Conservation (phyloP, 2,329 filamentous ascomycete species). For the Alternaria longipes region DNA sequence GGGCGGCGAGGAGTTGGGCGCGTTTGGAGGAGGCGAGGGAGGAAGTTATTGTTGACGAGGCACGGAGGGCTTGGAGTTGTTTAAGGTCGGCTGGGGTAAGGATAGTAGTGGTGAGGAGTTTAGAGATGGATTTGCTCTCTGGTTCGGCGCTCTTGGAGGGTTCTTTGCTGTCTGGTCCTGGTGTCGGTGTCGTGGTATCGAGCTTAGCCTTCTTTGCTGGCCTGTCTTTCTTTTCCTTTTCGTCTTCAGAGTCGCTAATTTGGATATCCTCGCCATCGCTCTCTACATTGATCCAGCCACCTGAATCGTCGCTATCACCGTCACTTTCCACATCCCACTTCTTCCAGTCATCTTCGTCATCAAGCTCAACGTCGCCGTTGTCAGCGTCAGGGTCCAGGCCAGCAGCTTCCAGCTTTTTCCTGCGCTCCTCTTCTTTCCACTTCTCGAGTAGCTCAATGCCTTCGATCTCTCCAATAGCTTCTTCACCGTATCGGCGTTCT, state of each 20-base stretch:
- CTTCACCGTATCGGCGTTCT: conserved; percentile 83
- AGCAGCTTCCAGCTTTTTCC: conserved; percentile 74
- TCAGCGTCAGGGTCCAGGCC: conserved; percentile 70
- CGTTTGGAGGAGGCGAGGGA: conserved; percentile 58
- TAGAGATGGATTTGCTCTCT: conserved; percentile 57
- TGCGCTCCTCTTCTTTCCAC: conserved; percentile 91
- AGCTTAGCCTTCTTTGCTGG: conserved; percentile 71
- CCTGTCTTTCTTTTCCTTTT: conserved; percentile 61
- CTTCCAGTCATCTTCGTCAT: conserved; percentile 64
- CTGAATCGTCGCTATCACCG: conserved; percentile 72
- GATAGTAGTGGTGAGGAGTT: conserved; percentile 90
- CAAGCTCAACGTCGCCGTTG: conserved; percentile 68
- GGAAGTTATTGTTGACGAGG: conserved; percentile 75
- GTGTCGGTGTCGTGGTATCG: conserved; percentile 52
- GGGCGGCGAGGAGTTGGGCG: conserved; percentile 53
- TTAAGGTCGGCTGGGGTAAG: conserved; percentile 95
- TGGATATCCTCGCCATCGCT: conserved; percentile 81
- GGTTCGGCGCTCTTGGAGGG: conserved; percentile 47
- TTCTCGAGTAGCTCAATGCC: conserved; percentile 89
- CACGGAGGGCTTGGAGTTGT: conserved; percentile 88
- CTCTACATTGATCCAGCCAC: conserved; percentile 91
- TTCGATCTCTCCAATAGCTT: conserved; percentile 84
- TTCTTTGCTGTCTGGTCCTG: conserved; percentile 53
- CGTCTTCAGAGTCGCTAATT: conserved; percentile 78
- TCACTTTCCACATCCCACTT: conserved; percentile 70